Evolutionary conservation across 768 basidiomycete genomes (phyloP).

Genomic region (Cystofilobasidium macerans): DNA sequence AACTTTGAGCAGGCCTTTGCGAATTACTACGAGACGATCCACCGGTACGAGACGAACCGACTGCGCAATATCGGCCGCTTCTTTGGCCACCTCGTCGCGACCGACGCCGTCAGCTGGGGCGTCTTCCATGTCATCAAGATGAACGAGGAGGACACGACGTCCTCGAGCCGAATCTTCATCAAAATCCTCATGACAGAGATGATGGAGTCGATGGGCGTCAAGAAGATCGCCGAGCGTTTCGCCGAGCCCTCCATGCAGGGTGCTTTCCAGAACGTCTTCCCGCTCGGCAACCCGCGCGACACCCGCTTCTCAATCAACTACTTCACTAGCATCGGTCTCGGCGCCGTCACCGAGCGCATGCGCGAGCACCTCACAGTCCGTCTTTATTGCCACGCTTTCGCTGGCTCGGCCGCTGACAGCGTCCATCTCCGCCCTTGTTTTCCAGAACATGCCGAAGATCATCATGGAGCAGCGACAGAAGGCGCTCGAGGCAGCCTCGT

Average conservation of each 20-base stretch:
- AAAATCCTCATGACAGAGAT: slow-evolving; percentile 95
- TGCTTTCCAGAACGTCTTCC: slow-evolving; percentile 78
- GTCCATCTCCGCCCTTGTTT: background rate
- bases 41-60: slow-evolving; percentile 97
- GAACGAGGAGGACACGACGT: slow-evolving; percentile 96
- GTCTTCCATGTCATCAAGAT: slow-evolving; percentile 74
- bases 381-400: no score
- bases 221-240: slow-evolving; percentile 75
- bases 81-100: slow-evolving; percentile 81
- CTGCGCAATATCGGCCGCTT: slow-evolving; percentile 93
- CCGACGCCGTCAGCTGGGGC: slow-evolving; percentile 81
- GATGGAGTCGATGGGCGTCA: slow-evolving; percentile 85
- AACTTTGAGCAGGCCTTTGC: slow-evolving; percentile 73
- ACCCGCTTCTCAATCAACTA: slow-evolving; percentile 96
- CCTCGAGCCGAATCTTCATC: slow-evolving; percentile 88
- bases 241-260: slow-evolving; percentile 67
- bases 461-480: slow-evolving; percentile 91
- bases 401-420: no score
- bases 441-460: slow-evolving; percentile 74
- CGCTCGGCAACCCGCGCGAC: slow-evolving; percentile 88
- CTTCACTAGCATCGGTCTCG: slow-evolving; percentile 88
- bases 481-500: slow-evolving; percentile 60
- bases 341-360: slow-evolving; percentile 88
- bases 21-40: slow-evolving; percentile 89
- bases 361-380: slow-evolving; percentile 82